A percentile compares a stretch with the other conserved stretches of the same genome.
Conservation (phyloP, 768 basidiomycete species). For the Aureoboletus auriporus region DNA sequence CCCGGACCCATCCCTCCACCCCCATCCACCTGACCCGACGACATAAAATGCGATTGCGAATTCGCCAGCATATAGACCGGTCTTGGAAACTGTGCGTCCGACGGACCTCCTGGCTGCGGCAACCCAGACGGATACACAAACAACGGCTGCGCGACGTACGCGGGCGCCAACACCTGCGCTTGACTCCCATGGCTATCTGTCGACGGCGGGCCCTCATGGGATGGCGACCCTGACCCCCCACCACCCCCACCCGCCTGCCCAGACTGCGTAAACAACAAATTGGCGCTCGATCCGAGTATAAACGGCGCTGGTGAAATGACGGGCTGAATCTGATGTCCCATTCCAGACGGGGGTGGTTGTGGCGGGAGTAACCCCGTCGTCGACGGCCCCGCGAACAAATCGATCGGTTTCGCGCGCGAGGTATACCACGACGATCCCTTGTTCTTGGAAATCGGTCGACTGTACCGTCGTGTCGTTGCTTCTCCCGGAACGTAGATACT, state of each 20-base stretch:
- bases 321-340: background rate
- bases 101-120: conserved; percentile 27
- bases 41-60: conserved; percentile 22
- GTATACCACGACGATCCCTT: conserved; percentile 29
- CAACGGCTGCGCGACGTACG: too few species aligned
- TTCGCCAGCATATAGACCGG: conserved; percentile 29
- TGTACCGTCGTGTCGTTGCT: conserved; percentile 25
- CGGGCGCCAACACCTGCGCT: conserved; percentile 11
- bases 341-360: conserved; percentile 9
- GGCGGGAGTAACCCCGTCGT: conserved; percentile 26
- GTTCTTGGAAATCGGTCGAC: conserved; percentile 24
- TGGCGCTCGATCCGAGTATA: conserved; percentile 29
- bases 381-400: conserved; percentile 30
- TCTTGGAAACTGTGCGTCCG: conserved; percentile 19
- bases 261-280: conserved; percentile 25
- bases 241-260: conserved; percentile 8
- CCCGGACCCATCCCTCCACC: conserved; percentile 4
- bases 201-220: conserved; percentile 27
- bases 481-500: conserved; percentile 45
- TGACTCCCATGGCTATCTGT: conserved; percentile 29
- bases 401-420: conserved; percentile 24
- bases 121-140: background rate
- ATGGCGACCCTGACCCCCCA: conserved; percentile 26
- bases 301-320: conserved; percentile 22
- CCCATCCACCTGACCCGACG: conserved; percentile 13